A percentile compares a stretch with the other conserved stretches of the same genome.
Conservation (phyloP, 2,329 filamentous ascomycete species). For the Penicillium sp. region DNA sequence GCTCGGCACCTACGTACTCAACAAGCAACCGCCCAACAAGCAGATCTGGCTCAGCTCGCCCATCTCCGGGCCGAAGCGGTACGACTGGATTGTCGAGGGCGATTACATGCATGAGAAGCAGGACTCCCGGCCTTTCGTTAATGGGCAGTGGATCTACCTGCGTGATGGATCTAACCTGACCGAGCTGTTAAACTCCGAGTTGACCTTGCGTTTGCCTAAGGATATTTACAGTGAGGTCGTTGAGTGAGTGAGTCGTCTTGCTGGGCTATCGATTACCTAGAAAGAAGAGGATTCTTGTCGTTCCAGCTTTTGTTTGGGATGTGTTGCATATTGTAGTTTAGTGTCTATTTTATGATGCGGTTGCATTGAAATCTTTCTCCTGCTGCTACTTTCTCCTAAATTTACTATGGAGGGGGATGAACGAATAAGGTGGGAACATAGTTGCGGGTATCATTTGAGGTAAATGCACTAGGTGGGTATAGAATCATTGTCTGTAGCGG, state of each 20-base stretch:
- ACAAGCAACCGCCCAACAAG: conserved; percentile 98
- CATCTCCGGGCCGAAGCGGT: conserved; percentile 86
- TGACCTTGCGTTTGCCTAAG: conserved; percentile 62
- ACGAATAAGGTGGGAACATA: background rate
- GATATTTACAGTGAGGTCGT: conserved; percentile 36
- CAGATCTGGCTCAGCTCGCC: conserved; percentile 96
- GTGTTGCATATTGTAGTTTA: conserved; percentile 6
- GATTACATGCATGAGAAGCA: conserved; percentile 78
- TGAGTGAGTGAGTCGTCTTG: conserved; percentile 10
- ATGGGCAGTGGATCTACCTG: conserved; percentile 81
- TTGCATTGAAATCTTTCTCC: background rate
- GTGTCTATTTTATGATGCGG: background rate
- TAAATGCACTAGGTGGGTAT: background rate
- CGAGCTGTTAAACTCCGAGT: conserved; percentile 70
- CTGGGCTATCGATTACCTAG: conserved; percentile 3
- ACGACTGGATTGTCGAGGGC: conserved; percentile 74
- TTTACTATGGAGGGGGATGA: background rate
- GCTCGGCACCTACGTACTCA: conserved; percentile 84
- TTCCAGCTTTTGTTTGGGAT: background rate
- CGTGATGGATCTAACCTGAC: conserved; percentile 76
- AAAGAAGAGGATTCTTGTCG: background rate
- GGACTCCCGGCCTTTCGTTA: conserved; percentile 53
- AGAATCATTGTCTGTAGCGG: background rate
- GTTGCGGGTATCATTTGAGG: background rate
- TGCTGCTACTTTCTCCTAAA: background rate